Evolutionary conservation across 1,284 basidiomycete genomes (phyloP).

Genomic region (Malassezia restricta): DNA sequence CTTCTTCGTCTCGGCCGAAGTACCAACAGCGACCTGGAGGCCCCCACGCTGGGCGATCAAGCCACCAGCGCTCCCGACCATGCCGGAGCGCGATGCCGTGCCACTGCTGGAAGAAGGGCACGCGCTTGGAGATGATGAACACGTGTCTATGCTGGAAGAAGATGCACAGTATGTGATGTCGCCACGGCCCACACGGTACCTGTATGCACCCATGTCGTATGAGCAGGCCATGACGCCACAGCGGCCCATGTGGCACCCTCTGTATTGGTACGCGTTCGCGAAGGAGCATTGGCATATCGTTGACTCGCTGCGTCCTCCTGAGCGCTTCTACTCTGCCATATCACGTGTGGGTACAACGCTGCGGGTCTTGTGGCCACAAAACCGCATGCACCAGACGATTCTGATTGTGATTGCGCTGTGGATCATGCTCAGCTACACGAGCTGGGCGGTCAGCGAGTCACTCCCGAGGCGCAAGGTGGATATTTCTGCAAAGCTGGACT

Average conservation of each 20-base stretch:
- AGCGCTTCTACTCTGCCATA: neutral
- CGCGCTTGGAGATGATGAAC: neutral
- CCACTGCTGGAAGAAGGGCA: slow-evolving; percentile 4
- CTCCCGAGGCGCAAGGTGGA: neutral
- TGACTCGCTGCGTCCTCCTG: slow-evolving; percentile 7
- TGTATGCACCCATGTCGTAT: slow-evolving; percentile 16
- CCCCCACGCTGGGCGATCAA: too few species aligned
- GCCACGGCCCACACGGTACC: slow-evolving; percentile 2
- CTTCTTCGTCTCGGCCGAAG: neutral
- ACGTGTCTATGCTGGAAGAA: slow-evolving; percentile 5
- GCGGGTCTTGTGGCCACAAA: slow-evolving; percentile 4
- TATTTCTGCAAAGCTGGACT: neutral
- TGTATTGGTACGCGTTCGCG: neutral
- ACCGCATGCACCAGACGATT: slow-evolving; percentile 15
- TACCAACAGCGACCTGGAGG: too few species aligned
- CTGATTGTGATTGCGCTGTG: slow-evolving; percentile 9
- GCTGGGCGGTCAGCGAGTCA: slow-evolving; percentile 1
- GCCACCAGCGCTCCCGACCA: neutral
- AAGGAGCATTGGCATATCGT: slow-evolving; percentile 8
- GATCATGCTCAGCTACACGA: slow-evolving; percentile 9
- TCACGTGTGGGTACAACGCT: neutral
- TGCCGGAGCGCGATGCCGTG: neutral
- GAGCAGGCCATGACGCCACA: slow-evolving; percentile 11
- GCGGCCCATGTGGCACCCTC: slow-evolving; percentile 10
- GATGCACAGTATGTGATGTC: neutral